Percentiles rank a stretch among this genome's conserved stretches.
These are phyloP conservation scores for Trametes pubescens DNA, from an alignment of 1,284 basidiomycete species.

Conservation along the genomic window DNA sequence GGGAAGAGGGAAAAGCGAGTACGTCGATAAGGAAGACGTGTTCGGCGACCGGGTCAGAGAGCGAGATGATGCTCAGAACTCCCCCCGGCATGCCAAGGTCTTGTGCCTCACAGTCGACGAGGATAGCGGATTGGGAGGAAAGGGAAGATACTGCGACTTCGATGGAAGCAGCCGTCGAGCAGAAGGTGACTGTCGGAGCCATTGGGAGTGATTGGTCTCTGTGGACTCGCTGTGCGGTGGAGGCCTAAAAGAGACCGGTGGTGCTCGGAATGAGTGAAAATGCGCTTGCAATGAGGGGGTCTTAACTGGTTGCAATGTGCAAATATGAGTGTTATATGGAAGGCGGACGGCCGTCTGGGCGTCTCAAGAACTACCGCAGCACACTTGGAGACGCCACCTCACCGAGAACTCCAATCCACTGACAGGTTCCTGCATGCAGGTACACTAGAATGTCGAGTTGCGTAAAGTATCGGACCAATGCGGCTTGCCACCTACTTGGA, in stretches of 20 bases:
- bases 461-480: no score
- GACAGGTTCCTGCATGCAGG: no score
- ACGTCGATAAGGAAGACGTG: slow-evolving; percentile 53
- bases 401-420: no score
- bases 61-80: slow-evolving; percentile 50
- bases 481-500: no score
- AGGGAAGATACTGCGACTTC: slow-evolving; percentile 24
- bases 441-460: no score
- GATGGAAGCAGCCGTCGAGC: neutral
- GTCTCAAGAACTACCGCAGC: neutral
- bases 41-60: slow-evolving; percentile 49
- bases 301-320: neutral
- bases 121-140: slow-evolving; percentile 28
- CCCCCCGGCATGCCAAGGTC: slow-evolving; percentile 48
- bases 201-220: neutral
- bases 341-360: neutral
- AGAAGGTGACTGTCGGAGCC: slow-evolving; percentile 12
- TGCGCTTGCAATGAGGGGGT: neutral
- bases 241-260: neutral
- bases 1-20: slow-evolving; percentile 34
- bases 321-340: neutral
- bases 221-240: neutral
- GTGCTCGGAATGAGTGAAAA: neutral
- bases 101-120: slow-evolving; percentile 47
- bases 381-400: no score